Evolutionary conservation across 257 asterid species (phyloP).

Genomic region (Fraxinus anomala): DNA sequence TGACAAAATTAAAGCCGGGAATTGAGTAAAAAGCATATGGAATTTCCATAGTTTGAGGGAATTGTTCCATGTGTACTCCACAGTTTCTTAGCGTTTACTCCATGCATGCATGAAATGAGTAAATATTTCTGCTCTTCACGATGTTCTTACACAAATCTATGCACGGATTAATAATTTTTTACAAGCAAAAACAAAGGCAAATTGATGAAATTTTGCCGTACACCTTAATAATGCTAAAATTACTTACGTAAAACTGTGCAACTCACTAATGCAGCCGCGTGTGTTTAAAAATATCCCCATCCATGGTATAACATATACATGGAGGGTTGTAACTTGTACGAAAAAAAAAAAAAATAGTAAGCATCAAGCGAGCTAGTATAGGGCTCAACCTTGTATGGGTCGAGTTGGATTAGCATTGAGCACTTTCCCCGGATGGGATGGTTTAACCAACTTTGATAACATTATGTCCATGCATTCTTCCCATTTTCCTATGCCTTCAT

Average conservation of each 20-base stretch:
- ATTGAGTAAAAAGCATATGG: conserved; percentile 35
- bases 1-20: conserved; percentile 26
- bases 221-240: neutral
- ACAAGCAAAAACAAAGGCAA: neutral
- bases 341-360: too few relatives aligned
- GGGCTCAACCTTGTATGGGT: too few relatives aligned
- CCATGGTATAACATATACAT: too few relatives aligned
- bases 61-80: conserved; percentile 17
- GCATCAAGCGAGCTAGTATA: too few relatives aligned
- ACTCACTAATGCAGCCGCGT: neutral
- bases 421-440: too few relatives aligned
- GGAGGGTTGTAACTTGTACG: too few relatives aligned
- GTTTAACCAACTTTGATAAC: too few relatives aligned
- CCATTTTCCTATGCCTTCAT: too few relatives aligned
- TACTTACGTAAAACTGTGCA: neutral
- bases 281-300: neutral
- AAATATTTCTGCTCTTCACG: conserved; percentile 17
- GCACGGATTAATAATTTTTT: neutral
- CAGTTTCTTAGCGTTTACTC: conserved; percentile 42
- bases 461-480: too few relatives aligned
- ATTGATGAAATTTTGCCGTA: neutral
- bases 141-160: conserved; percentile 30
- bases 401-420: too few relatives aligned
- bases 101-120: conserved; percentile 23
- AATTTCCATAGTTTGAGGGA: conserved; percentile 30